Conservation (phyloP, 495 filamentous ascomycete species). For the Lindgomyces ingoldianus region DNA sequence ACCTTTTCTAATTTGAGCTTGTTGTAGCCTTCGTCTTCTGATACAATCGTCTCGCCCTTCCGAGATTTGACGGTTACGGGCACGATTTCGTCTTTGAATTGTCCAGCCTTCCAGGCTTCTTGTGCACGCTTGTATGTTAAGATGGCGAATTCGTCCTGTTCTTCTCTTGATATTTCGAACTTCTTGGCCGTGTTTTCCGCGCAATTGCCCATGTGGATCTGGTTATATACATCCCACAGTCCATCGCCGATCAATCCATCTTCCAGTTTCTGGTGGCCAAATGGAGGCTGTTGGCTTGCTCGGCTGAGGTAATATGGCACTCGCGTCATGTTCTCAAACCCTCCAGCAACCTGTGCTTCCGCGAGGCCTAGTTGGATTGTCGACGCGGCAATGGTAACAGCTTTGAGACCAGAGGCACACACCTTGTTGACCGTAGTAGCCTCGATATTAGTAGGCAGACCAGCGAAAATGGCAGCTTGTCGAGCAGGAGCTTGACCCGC, state of each 20-base stretch:
- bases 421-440: constrained; percentile 95
- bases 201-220: constrained; percentile 97
- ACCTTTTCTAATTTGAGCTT: constrained; percentile 83
- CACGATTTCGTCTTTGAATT: constrained; percentile 83
- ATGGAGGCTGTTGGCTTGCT: constrained; percentile 70
- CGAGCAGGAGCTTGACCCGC: constrained; percentile 89
- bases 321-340: constrained; percentile 96
- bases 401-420: constrained; percentile 91
- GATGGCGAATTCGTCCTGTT: constrained; percentile 89
- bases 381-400: constrained; percentile 84
- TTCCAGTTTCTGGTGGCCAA: constrained; percentile 81
- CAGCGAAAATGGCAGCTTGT: constrained; percentile 87
- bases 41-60: constrained; percentile 75
- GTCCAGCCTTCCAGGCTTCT: constrained; percentile 77
- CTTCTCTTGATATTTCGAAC: constrained; percentile 72
- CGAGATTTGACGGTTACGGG: constrained; percentile 79
- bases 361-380: constrained; percentile 89
- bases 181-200: constrained; percentile 96
- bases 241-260: constrained; percentile 96
- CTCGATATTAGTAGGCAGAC: constrained; percentile 74
- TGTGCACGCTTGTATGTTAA: constrained; percentile 84
- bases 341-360: constrained; percentile 85
- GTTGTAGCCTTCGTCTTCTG: constrained; percentile 84
- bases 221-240: constrained; percentile 93
- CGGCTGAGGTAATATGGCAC: constrained; percentile 90